phyloP scores from a whole-genome alignment of 495 filamentous ascomycete species.

The Lentithecium fluviatile region DNA sequence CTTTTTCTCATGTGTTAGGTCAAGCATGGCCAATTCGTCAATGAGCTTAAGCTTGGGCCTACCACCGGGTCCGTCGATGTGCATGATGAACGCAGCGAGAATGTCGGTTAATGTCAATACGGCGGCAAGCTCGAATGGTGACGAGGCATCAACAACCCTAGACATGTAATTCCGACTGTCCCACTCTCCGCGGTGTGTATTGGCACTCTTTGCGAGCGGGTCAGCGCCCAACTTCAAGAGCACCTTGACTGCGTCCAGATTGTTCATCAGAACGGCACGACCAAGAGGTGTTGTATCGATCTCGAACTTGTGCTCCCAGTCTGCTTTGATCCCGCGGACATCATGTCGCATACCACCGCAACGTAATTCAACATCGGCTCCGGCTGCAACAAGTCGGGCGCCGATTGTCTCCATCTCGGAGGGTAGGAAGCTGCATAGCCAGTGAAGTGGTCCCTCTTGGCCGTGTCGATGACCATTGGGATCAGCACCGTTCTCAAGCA shows the following conservation, averaged over 20 bases:
- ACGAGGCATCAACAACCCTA: not conserved
- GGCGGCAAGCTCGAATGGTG: slow-evolving; percentile 6
- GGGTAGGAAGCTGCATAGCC: slow-evolving; percentile 6
- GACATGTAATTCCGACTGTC: not conserved
- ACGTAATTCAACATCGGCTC: slow-evolving; percentile 7
- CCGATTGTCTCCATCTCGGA: slow-evolving; percentile 3
- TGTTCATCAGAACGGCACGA: slow-evolving; percentile 7
- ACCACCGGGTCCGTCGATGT: not conserved
- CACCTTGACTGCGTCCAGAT: slow-evolving; percentile 4
- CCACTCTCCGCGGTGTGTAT: not conserved
- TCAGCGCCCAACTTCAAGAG: slow-evolving; percentile 5
- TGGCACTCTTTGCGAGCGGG: not conserved
- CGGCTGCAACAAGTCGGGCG: not conserved
- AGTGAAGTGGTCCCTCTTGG: slow-evolving; percentile 11
- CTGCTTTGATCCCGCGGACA: slow-evolving; percentile 5
- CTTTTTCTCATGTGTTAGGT: slow-evolving; percentile 4
- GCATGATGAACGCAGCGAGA: slow-evolving; percentile 2
- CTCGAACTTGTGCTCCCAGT: slow-evolving; percentile 8
- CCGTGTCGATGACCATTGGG: not conserved
- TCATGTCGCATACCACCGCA: not conserved
- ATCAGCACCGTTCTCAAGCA: slow-evolving; percentile 6
- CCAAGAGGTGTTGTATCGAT: slow-evolving; percentile 6
- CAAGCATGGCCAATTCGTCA: slow-evolving; percentile 4
- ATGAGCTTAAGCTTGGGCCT: not conserved
- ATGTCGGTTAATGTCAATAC: slow-evolving; percentile 2